These are phyloP conservation scores for Penicillium sp. DNA, from an alignment of 2,329 filamentous ascomycete species.

Conservation along the genomic window DNA sequence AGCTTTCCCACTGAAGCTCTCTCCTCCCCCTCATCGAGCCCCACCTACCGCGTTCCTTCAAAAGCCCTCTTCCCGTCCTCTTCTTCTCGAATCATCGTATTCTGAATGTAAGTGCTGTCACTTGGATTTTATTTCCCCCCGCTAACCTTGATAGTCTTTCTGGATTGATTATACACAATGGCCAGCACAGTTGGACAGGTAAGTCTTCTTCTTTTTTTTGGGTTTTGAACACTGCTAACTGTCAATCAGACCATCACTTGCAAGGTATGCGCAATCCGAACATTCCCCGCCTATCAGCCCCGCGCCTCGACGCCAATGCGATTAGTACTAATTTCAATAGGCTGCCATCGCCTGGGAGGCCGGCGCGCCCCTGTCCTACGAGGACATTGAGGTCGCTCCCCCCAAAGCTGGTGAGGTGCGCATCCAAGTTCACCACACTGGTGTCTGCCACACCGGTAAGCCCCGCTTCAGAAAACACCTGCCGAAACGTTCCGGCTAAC, in stretches of 20 bases:
- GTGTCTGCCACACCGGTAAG: slow-evolving; percentile 95
- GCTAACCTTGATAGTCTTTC: neutral
- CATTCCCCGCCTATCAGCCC: neutral
- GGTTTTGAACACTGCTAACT: slow-evolving; percentile 2
- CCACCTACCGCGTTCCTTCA: slow-evolving; percentile 16
- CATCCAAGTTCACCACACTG: slow-evolving; percentile 95
- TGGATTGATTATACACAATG: slow-evolving; percentile 41
- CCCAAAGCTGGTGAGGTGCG: slow-evolving; percentile 93
- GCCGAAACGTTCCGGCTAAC: slow-evolving; percentile 1
- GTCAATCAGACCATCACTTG: slow-evolving; percentile 78
- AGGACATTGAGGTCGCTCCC: slow-evolving; percentile 88
- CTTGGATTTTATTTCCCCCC: neutral
- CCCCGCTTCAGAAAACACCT: slow-evolving; percentile 12
- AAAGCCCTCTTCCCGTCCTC: slow-evolving; percentile 18
- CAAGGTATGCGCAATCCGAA: slow-evolving; percentile 57
- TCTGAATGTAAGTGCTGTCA: slow-evolving; percentile 16
- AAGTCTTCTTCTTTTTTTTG: slow-evolving; percentile 9
- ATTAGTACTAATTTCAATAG: slow-evolving; percentile 40
- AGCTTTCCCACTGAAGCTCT: slow-evolving; percentile 2
- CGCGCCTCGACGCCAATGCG: neutral
- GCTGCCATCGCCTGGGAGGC: slow-evolving; percentile 98
- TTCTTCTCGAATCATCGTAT: slow-evolving; percentile 17
- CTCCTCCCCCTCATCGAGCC: slow-evolving; percentile 18
- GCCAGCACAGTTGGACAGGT: slow-evolving; percentile 61
- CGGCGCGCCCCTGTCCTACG: slow-evolving; percentile 82